Evolutionary conservation across 225 moss, liverwort and hornwort genomes (phyloP).

Genomic region (Marchantia polymorpha): DNA sequence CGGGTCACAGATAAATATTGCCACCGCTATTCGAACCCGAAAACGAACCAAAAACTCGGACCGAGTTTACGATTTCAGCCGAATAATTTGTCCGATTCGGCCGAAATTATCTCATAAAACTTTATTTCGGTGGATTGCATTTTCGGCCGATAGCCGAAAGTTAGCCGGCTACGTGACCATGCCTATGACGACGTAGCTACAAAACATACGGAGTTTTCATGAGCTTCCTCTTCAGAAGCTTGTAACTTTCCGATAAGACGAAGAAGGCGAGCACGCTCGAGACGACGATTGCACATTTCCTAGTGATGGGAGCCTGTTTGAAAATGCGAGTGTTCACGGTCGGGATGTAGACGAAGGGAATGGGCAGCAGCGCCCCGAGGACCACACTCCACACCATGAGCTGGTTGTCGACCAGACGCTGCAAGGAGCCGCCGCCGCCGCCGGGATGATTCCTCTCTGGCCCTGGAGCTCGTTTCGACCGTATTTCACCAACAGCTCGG

Average conservation of each 20-base stretch:
- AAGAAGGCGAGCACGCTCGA: slow-evolving; percentile 34
- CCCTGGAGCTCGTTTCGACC: slow-evolving; percentile 20
- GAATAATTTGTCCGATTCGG: too few species aligned
- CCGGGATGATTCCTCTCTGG: slow-evolving; percentile 13
- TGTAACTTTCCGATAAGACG: slow-evolving; percentile 45
- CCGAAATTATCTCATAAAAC: too few species aligned
- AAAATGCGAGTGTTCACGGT: slow-evolving; percentile 44
- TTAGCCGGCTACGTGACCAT: too few species aligned
- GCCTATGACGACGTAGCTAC: too few species aligned
- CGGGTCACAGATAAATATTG: too few species aligned
- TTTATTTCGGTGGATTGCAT: too few species aligned
- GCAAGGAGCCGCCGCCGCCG: slow-evolving; percentile 15
- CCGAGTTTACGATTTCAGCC: too few species aligned
- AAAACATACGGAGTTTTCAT: slow-evolving; percentile 41
- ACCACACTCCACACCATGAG: slow-evolving; percentile 40
- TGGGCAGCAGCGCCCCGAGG: slow-evolving; percentile 38
- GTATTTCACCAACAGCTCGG: slow-evolving; percentile 8
- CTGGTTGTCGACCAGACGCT: slow-evolving; percentile 24
- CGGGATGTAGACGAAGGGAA: slow-evolving; percentile 54
- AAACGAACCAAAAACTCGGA: too few species aligned
- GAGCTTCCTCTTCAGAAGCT: slow-evolving; percentile 41
- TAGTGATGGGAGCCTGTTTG: slow-evolving; percentile 46
- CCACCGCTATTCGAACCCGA: too few species aligned
- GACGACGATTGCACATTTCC: slow-evolving; percentile 43
- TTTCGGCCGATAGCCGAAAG: too few species aligned